Conservation (phyloP, 164 flowering plant species). For the Pachysandra terminalis region DNA sequence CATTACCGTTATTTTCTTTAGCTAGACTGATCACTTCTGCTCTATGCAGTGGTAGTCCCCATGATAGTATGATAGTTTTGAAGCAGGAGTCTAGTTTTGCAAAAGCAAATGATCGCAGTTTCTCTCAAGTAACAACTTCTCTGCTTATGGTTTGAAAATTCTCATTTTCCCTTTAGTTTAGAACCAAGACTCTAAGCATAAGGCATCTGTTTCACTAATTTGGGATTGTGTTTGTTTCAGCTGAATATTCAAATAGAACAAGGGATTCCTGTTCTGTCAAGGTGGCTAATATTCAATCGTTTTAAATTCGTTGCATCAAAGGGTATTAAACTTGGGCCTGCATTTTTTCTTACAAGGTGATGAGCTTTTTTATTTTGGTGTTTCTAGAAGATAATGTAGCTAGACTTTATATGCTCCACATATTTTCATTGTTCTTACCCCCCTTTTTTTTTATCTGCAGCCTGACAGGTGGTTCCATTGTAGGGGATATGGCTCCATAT, state of each 20-base stretch:
- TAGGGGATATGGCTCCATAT: conserved; percentile 97
- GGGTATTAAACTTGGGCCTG: conserved; percentile 80
- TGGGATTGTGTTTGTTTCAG: conserved; percentile 35
- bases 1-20: conserved; percentile 11
- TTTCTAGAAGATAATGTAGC: background rate
- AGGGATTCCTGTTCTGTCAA: conserved; percentile 84
- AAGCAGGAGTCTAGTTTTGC: conserved; percentile 88
- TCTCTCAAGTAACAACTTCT: conserved; percentile 57
- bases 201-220: conserved; percentile 1
- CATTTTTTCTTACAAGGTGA: conserved; percentile 79
- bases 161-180: background rate
- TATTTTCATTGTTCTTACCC: conserved; percentile 14
- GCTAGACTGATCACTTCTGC: too few species aligned
- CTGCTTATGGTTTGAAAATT: background rate
- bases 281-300: conserved; percentile 83
- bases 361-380: background rate
- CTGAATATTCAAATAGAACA: conserved; percentile 86
- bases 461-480: conserved; percentile 90
- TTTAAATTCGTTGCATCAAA: conserved; percentile 83
- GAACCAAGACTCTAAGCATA: background rate
- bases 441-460: conserved; percentile 48
- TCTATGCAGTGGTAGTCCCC: conserved; percentile 56
- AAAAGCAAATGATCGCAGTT: conserved; percentile 60
- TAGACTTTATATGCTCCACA: background rate
- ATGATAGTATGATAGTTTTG: conserved; percentile 84